Conservation (phyloP, 2,329 filamentous ascomycete genomes). For the Claviceps digitariae region DNA sequence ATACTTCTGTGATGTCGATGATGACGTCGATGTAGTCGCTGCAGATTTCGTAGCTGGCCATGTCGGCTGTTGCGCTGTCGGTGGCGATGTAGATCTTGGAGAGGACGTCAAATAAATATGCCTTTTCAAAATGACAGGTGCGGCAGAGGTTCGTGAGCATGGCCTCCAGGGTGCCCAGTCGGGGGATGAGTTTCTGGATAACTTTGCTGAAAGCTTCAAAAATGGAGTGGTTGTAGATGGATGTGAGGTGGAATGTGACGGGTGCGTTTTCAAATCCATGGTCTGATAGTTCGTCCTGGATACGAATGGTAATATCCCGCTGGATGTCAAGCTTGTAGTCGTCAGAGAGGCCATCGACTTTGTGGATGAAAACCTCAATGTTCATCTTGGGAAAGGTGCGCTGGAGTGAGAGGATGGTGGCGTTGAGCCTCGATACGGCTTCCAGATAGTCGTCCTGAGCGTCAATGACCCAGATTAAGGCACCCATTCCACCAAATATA, state of each 20-base stretch:
- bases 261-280: constrained; percentile 86
- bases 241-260: constrained; percentile 90
- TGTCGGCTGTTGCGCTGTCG: constrained; percentile 83
- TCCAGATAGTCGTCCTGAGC: constrained; percentile 97
- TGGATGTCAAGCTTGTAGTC: constrained; percentile 95
- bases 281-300: constrained; percentile 91
- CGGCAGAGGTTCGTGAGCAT: constrained; percentile 89
- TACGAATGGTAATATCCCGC: constrained; percentile 89
- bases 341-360: constrained; percentile 92
- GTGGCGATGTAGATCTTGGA: constrained; percentile 99
- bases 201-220: constrained; percentile 98
- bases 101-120: constrained; percentile 92
- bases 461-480: constrained; percentile 96
- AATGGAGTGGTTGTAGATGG: constrained; percentile 96
- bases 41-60: constrained; percentile 95
- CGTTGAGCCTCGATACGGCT: constrained; percentile 73
- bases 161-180: constrained; percentile 82
- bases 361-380: constrained; percentile 97
- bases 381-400: constrained; percentile 86
- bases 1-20: constrained; percentile 91
- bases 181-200: constrained; percentile 92
- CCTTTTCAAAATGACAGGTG: constrained; percentile 92
- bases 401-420: constrained; percentile 79
- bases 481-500: constrained; percentile 88
- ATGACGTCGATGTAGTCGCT: constrained; percentile 98